A percentile compares a stretch with the other conserved stretches of the same genome.
Conservation (phyloP, 129 eudicot species). For the Helianthus tuberosus region DNA sequence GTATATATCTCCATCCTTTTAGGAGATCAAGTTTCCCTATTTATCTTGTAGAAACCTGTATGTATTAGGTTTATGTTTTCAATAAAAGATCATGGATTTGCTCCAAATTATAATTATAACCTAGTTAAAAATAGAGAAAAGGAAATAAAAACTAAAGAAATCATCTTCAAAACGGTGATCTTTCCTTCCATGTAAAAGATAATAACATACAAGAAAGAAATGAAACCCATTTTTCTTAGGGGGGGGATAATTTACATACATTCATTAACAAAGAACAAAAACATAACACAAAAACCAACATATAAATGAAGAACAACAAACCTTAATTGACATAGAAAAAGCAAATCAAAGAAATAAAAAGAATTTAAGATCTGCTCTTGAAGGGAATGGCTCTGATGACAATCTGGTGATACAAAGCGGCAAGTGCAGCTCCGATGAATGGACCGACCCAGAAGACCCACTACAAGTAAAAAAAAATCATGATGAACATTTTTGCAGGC, state of each 20-base stretch:
- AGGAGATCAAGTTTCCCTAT: too few species aligned
- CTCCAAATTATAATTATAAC: too few species aligned
- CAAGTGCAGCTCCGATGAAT: slow-evolving; percentile 70
- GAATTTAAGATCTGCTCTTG: slow-evolving; percentile 45
- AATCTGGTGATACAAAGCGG: slow-evolving; percentile 59
- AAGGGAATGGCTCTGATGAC: slow-evolving; percentile 71
- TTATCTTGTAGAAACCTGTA: too few species aligned
- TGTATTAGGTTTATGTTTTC: too few species aligned
- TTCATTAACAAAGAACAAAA: neutral
- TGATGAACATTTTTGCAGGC: neutral
- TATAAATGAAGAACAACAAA: neutral
- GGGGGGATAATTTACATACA: slow-evolving; percentile 22
- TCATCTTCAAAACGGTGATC: neutral
- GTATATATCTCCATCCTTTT: too few species aligned
- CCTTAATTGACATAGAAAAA: slow-evolving; percentile 15
- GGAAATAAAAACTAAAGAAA: neutral
- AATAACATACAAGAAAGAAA: slow-evolving; percentile 2
- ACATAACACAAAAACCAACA: slow-evolving; percentile 24
- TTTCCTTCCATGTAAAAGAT: neutral
- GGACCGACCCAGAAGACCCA: slow-evolving; percentile 83
- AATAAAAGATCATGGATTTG: too few species aligned
- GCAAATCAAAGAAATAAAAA: slow-evolving; percentile 11
- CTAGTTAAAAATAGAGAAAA: too few species aligned
- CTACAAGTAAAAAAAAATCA: slow-evolving; percentile 30
- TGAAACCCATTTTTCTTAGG: neutral